Percentiles rank a stretch among this genome's conserved stretches.
These are phyloP conservation scores for Micractinium conductrix DNA, from an alignment of 139 green algal genomes.

Conservation along the genomic window DNA sequence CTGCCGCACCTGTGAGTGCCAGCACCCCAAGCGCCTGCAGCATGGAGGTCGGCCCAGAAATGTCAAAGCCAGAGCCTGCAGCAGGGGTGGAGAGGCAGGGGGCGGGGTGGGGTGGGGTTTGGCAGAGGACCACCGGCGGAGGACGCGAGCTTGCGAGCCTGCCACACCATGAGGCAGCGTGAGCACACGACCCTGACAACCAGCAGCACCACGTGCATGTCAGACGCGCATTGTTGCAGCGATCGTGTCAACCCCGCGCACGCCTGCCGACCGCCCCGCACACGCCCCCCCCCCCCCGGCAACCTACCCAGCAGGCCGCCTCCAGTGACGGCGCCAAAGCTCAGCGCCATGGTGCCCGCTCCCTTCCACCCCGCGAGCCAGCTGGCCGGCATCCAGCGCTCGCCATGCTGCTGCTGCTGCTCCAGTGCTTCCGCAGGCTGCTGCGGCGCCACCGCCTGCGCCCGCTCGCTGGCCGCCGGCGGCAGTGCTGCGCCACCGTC, in stretches of 20 bases:
- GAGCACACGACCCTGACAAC: too few relatives aligned
- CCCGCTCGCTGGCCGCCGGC: not conserved
- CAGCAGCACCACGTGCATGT: too few relatives aligned
- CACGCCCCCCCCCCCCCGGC: too few relatives aligned
- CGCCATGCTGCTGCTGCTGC: constrained; percentile 6
- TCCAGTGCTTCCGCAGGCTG: not conserved
- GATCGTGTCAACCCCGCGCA: too few relatives aligned
- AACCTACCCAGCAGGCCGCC: constrained; percentile 28
- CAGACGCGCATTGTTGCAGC: too few relatives aligned
- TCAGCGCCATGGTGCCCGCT: constrained; percentile 15
- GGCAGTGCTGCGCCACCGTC: not conserved
- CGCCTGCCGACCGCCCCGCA: too few relatives aligned
- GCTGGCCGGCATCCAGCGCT: constrained; percentile 30
- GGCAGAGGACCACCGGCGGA: too few relatives aligned
- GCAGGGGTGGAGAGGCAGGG: too few relatives aligned
- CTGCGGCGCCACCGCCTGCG: not conserved
- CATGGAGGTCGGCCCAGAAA: constrained; percentile 64
- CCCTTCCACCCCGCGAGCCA: constrained; percentile 4
- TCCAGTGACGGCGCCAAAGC: constrained; percentile 19
- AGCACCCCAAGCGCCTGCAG: constrained; percentile 82
- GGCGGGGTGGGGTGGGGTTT: too few relatives aligned
- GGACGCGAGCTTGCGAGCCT: too few relatives aligned
- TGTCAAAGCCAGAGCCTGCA: constrained; percentile 59
- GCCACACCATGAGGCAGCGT: too few relatives aligned
- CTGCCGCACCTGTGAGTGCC: constrained; percentile 66